phyloP scores from a whole-genome alignment of 805 yeast genomes.

The Schwanniomyces occidentalis region DNA sequence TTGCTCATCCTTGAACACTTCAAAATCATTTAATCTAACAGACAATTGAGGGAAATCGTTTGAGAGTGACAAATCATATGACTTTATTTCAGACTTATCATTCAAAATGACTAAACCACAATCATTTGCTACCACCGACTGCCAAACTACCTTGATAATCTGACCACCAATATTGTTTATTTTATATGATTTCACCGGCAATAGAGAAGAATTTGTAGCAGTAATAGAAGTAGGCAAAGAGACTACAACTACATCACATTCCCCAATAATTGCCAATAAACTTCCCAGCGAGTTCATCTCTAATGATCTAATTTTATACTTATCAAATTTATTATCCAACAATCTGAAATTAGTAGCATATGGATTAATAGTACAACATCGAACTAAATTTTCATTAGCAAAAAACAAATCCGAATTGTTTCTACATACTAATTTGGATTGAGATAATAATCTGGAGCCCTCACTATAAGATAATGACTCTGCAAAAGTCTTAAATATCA shows the following conservation, averaged over 20 bases:
- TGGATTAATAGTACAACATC: conserved; percentile 28
- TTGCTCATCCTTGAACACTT: conserved; percentile 10
- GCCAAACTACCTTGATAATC: conserved; percentile 28
- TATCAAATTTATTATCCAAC: conserved; percentile 17
- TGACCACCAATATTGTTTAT: conserved; percentile 14
- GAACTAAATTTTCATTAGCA: conserved; percentile 31
- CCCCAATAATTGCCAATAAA: conserved; percentile 43
- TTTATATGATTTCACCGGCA: conserved; percentile 10
- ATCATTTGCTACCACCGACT: conserved; percentile 18
- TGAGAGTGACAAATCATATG: conserved; percentile 21
- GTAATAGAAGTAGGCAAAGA: conserved; percentile 26
- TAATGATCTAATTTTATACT: conserved; percentile 32
- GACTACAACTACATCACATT: conserved; percentile 24
- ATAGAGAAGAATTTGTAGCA: conserved; percentile 4
- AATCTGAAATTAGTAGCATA: conserved; percentile 19
- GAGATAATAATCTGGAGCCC: background rate
- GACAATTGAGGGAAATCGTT: conserved; percentile 17
- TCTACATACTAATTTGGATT: conserved; percentile 12
- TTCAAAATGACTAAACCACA: conserved; percentile 25
- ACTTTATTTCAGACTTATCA: conserved; percentile 15
- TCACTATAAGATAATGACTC: background rate
- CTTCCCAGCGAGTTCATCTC: conserved; percentile 42
- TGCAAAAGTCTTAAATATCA: conserved; percentile 11
- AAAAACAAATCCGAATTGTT: conserved; percentile 27
- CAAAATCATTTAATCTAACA: conserved; percentile 14